Evolutionary conservation across 2,329 filamentous ascomycete species (phyloP), one percentile per base, ranked within the genome.

Genomic region (Aspergillus awamori): DNA sequence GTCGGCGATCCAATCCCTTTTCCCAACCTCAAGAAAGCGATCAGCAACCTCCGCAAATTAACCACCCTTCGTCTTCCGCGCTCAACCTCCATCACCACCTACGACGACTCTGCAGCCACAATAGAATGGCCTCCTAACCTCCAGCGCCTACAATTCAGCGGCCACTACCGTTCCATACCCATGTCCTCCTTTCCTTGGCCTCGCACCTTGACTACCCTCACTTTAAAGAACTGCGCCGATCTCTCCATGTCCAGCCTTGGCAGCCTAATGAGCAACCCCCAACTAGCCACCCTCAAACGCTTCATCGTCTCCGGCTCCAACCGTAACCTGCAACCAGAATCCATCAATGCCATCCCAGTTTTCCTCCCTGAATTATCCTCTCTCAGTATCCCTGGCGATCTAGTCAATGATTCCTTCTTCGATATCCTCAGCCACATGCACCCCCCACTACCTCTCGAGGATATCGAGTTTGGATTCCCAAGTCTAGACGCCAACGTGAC

Each of bases 1-100:
- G 81, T 87, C 6, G 78, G 74, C 11, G 83, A 85, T 59, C 73
- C 78, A 1, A 81, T 87, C 30, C 73, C 74, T 5, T 79, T 86
- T 63, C 70, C 77, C 24, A 73, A 76, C 4, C 75, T 88, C 13
- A 81, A 84, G 63, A 80, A 81, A 52, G 80, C 83, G 0, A 70
- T 86, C 6, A 75, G 75, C n/a, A 72, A 78, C 28, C 76, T 88
- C 20, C 39, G 67, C 2, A 72, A 75, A 7, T 75, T 88, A 5
- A 69, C 69, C 5, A 72, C 73, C 2, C 75, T 88, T 8, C 77
- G 75, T 52, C 76, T 85, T 15, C 82, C 82, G 1, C 61, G 62
- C 8, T 71, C 67, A 53, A 70, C 64, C 54, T 62, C 61, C 57
- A 63, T 72, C 54, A 65, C 59, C 55, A 38, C 59, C 30, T 24